Conservation (phyloP, 495 filamentous ascomycete species). For the Aspergillus sclerotiicarbonarius region DNA sequence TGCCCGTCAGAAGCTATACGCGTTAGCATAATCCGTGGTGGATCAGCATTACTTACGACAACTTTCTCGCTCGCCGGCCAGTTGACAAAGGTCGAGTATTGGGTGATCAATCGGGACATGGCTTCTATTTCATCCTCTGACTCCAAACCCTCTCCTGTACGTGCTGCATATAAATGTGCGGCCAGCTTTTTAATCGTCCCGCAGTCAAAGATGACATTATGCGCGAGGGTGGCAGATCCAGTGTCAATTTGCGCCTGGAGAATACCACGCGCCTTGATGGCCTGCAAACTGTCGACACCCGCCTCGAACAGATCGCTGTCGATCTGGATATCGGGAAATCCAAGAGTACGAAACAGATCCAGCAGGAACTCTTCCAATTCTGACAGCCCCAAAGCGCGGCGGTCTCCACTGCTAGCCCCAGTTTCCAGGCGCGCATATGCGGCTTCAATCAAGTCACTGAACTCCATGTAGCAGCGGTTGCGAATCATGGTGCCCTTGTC, state of each 20-base stretch:
- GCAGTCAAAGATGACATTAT: constrained; percentile 47
- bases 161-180: constrained; percentile 24
- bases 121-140: constrained; percentile 27
- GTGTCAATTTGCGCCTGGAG: constrained; percentile 38
- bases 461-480: constrained; percentile 39
- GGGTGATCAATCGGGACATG: constrained; percentile 35
- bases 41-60: constrained; percentile 9
- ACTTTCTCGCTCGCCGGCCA: constrained; percentile 4
- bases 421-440: constrained; percentile 29
- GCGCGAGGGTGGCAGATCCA: constrained; percentile 33
- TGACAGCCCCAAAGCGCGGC: constrained; percentile 18
- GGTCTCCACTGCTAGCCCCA: background rate
- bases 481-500: constrained; percentile 52
- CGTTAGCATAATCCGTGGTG: constrained; percentile 11
- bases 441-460: constrained; percentile 39
- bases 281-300: constrained; percentile 56
- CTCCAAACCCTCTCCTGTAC: constrained; percentile 23
- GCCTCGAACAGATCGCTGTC: constrained; percentile 49
- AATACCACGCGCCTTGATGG: constrained; percentile 44
- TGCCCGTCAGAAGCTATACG: constrained; percentile 50
- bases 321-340: constrained; percentile 14
- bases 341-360: constrained; percentile 22
- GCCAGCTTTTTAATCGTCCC: constrained; percentile 36
- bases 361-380: constrained; percentile 28
- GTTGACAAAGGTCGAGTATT: constrained; percentile 29